These are phyloP conservation scores for Spergularia marina DNA, from an alignment of 148 eudicot species.

Conservation along the genomic window DNA sequence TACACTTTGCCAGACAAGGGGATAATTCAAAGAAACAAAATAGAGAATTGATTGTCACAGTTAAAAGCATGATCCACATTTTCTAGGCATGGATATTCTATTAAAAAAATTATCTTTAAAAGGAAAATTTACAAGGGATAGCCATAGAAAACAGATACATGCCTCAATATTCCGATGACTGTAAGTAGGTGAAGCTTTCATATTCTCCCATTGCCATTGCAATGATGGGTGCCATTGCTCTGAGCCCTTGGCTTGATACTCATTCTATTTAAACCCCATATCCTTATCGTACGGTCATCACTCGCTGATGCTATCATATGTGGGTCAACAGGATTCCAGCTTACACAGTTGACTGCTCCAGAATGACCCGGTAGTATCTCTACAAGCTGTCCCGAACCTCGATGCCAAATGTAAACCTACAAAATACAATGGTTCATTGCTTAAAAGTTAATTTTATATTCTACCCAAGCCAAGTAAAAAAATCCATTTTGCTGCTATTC, in stretches of 20 bases:
- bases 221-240: constrained; percentile 44
- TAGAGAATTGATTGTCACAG: constrained; percentile 20
- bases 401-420: constrained; percentile 93
- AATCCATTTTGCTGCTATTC: not conserved
- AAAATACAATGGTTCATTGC: not conserved
- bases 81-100: constrained; percentile 27
- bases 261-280: constrained; percentile 62
- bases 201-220: constrained; percentile 34
- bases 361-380: constrained; percentile 66
- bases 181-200: constrained; percentile 11
- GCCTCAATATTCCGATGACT: constrained; percentile 22
- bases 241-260: constrained; percentile 37
- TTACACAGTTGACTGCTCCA: constrained; percentile 76
- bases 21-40: not conserved
- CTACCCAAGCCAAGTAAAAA: not conserved
- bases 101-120: constrained; percentile 13
- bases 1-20: not conserved
- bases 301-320: constrained; percentile 91
- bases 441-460: not conserved
- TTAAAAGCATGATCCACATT: constrained; percentile 26
- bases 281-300: constrained; percentile 76
- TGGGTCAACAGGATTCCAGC: constrained; percentile 81
- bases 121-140: constrained; percentile 24
- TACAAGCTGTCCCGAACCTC: constrained; percentile 62
- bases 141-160: constrained; percentile 18